These are phyloP conservation scores for Cladophialophora carrionii DNA, from an alignment of 2,329 filamentous ascomycete genomes.

Conservation along the genomic window DNA sequence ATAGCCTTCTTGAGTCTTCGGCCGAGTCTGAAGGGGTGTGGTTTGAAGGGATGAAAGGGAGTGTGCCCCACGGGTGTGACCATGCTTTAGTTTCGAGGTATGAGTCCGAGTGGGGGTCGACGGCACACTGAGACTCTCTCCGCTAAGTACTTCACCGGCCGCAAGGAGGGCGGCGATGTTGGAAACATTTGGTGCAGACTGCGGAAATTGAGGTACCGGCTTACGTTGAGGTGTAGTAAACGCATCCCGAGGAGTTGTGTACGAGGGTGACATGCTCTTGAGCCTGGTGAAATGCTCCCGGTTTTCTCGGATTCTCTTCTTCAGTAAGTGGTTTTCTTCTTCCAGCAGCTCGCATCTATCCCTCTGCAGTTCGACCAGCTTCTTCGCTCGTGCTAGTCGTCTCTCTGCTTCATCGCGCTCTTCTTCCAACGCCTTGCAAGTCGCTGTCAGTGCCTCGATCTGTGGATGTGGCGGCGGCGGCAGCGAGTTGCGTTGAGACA, in stretches of 20 bases:
- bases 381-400: constrained; percentile 73
- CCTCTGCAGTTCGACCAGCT: constrained; percentile 75
- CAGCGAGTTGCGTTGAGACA: constrained; percentile 43
- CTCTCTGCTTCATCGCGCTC: constrained; percentile 60
- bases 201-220: constrained; percentile 45
- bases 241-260: constrained; percentile 62
- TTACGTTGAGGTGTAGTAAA: constrained; percentile 51
- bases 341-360: constrained; percentile 70
- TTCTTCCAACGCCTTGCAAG: constrained; percentile 67
- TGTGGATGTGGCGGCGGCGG: constrained; percentile 55
- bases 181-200: constrained; percentile 45
- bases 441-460: constrained; percentile 62
- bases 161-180: constrained; percentile 75
- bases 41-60: constrained; percentile 83
- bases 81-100: constrained; percentile 56
- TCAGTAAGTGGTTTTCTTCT: constrained; percentile 76
- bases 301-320: constrained; percentile 85
- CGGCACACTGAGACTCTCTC: constrained; percentile 74
- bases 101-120: constrained; percentile 65
- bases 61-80: constrained; percentile 75
- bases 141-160: constrained; percentile 74
- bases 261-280: constrained; percentile 53
- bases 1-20: constrained; percentile 51
- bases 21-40: constrained; percentile 66
- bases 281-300: constrained; percentile 81